Conservation (phyloP, 441 rosid genomes). For the Euphorbia schlechtendalii region DNA sequence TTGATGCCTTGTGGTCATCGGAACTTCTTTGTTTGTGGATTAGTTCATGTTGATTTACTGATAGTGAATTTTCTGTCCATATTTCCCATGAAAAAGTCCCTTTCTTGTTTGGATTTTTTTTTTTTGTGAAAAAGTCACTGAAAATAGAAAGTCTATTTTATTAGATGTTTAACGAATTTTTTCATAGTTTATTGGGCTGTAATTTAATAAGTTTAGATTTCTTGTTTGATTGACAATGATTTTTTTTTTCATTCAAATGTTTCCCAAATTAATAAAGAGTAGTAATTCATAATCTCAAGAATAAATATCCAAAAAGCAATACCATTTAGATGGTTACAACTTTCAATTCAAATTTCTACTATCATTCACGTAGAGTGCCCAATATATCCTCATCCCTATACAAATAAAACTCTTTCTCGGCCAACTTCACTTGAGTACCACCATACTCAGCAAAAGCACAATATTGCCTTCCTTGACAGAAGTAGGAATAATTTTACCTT, state of each 20-base stretch:
- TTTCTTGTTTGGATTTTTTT: too few relatives aligned
- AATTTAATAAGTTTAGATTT: too few relatives aligned
- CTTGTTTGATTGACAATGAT: too few relatives aligned
- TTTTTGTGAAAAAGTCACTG: too few relatives aligned
- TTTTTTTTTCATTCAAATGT: too few relatives aligned
- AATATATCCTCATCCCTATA: slow-evolving; percentile 69
- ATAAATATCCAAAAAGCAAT: background rate
- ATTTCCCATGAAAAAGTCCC: too few relatives aligned
- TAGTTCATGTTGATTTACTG: too few relatives aligned
- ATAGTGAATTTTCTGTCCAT: too few relatives aligned
- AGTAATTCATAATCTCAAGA: background rate
- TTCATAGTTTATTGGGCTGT: too few relatives aligned
- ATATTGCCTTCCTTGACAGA: slow-evolving; percentile 71
- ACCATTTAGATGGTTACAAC: background rate
- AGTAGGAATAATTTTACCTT: slow-evolving; percentile 48
- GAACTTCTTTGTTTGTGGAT: background rate
- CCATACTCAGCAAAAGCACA: slow-evolving; percentile 67
- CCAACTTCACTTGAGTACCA: slow-evolving; percentile 65
- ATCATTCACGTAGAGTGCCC: slow-evolving; percentile 60
- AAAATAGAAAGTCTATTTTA: too few relatives aligned
- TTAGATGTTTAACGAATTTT: too few relatives aligned
- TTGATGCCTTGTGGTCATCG: background rate
- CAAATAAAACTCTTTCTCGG: slow-evolving; percentile 65
- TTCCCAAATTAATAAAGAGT: too few relatives aligned
- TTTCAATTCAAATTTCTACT: slow-evolving; percentile 4